A percentile compares a stretch with the other conserved stretches of the same genome.
These are phyloP conservation scores for Corymbia calophylla DNA, from an alignment of 441 rosid species.

Conservation along the genomic window DNA sequence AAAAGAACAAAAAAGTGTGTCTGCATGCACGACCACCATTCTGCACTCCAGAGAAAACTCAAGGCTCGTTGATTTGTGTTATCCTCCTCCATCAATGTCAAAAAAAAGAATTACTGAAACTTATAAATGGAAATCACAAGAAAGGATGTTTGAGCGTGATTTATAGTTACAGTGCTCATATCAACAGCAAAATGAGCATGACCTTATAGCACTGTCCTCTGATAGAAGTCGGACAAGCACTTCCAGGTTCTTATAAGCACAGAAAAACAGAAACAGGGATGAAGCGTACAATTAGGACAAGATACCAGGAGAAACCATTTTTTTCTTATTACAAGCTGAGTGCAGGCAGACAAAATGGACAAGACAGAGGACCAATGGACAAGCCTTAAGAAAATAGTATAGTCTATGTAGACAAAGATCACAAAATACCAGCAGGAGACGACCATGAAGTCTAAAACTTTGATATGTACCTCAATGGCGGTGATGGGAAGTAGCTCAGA, in stretches of 20 bases:
- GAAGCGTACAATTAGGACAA: not conserved
- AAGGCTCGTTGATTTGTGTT: not conserved
- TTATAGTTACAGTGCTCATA: not conserved
- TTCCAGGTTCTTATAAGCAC: not conserved
- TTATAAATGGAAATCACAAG: not conserved
- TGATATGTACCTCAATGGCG: constrained; percentile 58
- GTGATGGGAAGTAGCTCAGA: constrained; percentile 77
- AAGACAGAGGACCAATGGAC: not conserved
- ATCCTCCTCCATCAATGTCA: not conserved
- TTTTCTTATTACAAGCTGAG: not conserved
- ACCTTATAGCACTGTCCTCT: not conserved
- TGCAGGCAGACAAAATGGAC: not conserved
- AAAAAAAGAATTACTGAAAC: not conserved
- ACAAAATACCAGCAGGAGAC: not conserved
- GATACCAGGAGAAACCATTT: not conserved
- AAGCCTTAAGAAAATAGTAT: not conserved
- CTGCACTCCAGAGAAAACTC: not conserved
- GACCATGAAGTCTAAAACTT: not conserved
- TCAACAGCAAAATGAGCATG: not conserved
- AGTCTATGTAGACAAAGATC: not conserved
- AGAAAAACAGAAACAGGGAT: not conserved
- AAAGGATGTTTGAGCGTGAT: not conserved
- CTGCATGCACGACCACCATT: not conserved
- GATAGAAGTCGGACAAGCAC: not conserved
- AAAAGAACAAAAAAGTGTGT: not conserved